Evolutionary conservation across 441 rosid species (phyloP).

Genomic region (Iberis amara): DNA sequence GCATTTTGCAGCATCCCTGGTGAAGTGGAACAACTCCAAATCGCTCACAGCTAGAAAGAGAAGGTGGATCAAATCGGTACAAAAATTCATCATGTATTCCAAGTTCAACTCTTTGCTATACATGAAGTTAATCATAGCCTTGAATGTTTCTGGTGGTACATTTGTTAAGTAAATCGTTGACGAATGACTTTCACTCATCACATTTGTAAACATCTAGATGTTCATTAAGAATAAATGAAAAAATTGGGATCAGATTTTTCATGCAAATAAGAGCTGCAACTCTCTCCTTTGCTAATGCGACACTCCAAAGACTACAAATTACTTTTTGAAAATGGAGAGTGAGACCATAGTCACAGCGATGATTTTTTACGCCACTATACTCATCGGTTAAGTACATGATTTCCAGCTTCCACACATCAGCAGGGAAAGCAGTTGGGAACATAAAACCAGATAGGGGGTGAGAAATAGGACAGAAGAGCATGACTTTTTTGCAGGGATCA

Average conservation of each 20-base stretch:
- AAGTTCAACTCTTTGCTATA: constrained; percentile 66
- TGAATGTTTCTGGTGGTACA: constrained; percentile 65
- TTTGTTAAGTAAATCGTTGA: constrained; percentile 61
- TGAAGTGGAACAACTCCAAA: constrained; percentile 79
- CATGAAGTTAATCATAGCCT: constrained; percentile 79
- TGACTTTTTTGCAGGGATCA: constrained; percentile 50
- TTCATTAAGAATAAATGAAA: constrained; percentile 7
- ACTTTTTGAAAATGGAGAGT: constrained; percentile 48
- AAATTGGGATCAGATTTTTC: constrained; percentile 14
- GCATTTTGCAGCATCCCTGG: constrained; percentile 94
- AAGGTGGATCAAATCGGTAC: constrained; percentile 72
- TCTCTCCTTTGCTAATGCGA: constrained; percentile 86
- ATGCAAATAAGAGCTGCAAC: not conserved
- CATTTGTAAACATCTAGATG: constrained; percentile 95
- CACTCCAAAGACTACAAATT: constrained; percentile 81
- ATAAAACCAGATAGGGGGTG: constrained; percentile 39
- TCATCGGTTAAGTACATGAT: constrained; percentile 41
- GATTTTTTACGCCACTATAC: constrained; percentile 57
- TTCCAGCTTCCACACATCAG: constrained; percentile 56
- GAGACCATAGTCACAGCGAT: constrained; percentile 57
- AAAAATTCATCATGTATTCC: constrained; percentile 52
- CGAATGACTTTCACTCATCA: constrained; percentile 86
- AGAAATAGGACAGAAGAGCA: constrained; percentile 53
- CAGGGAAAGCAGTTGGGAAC: constrained; percentile 69
- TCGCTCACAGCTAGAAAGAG: constrained; percentile 85